These are phyloP conservation scores for Coemansia sp. DNA, from an alignment of 192 early-diverging fungal species.

Conservation along the genomic window DNA sequence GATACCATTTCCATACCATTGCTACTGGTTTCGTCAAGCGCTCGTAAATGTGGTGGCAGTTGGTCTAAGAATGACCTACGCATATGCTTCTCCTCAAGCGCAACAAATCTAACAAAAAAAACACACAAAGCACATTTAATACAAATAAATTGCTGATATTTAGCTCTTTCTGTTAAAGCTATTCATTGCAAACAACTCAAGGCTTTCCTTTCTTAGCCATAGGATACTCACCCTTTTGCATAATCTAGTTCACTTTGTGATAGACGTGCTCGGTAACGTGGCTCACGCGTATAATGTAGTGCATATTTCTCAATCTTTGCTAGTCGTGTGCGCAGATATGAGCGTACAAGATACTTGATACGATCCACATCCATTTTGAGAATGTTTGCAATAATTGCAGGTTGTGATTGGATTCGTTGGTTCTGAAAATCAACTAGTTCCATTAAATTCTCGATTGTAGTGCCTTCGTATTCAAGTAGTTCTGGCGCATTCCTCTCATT, in stretches of 20 bases:
- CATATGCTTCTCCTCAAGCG: slow-evolving; percentile 32
- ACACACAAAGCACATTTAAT: not conserved
- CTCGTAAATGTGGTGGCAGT: slow-evolving; percentile 43
- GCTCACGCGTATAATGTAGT: slow-evolving; percentile 18
- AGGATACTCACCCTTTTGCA: slow-evolving; percentile 27
- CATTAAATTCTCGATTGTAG: slow-evolving; percentile 48
- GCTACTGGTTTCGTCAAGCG: slow-evolving; percentile 27
- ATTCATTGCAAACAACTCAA: not conserved
- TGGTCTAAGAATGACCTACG: slow-evolving; percentile 50
- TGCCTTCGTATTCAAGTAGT: slow-evolving; percentile 39
- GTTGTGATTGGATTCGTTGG: slow-evolving; percentile 24
- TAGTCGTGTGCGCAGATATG: slow-evolving; percentile 46
- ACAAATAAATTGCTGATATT: not conserved
- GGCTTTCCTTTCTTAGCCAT: not conserved
- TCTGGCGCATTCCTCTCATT: slow-evolving; percentile 44
- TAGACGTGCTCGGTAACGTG: slow-evolving; percentile 27
- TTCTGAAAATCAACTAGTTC: slow-evolving; percentile 46
- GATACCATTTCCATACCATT: slow-evolving; percentile 45
- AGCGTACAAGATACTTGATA: slow-evolving; percentile 44
- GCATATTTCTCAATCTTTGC: slow-evolving; percentile 38
- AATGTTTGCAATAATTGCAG: slow-evolving; percentile 28
- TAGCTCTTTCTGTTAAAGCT: too few species aligned
- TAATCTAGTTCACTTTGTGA: slow-evolving; percentile 50
- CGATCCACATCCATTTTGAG: slow-evolving; percentile 47
- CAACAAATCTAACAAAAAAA: slow-evolving; percentile 23